Percentiles rank a stretch among this genome's conserved stretches.
phyloP scores from a whole-genome alignment of 176 grass and related monocot genomes.

The Musa acuminata region DNA sequence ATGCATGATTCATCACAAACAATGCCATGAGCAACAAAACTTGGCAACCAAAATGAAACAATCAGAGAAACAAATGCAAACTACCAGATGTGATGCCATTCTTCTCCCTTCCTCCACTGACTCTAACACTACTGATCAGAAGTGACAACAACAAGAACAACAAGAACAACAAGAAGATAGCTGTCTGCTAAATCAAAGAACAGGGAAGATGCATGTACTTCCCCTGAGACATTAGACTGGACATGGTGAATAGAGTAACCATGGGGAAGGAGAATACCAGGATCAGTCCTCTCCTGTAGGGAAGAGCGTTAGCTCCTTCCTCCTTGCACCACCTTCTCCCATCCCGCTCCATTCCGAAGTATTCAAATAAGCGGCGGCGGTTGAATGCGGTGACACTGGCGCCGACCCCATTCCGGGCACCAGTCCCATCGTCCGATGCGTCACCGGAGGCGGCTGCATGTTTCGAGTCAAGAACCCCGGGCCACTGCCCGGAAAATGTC shows the following conservation, averaged over 20 bases:
- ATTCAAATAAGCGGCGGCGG: background rate
- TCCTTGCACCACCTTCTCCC: background rate
- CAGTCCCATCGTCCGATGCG: background rate
- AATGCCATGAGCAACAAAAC: background rate
- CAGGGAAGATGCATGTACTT: background rate
- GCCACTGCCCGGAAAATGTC: background rate
- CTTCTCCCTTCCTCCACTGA: background rate
- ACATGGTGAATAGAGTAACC: background rate
- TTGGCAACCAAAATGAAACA: background rate
- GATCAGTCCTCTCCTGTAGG: background rate
- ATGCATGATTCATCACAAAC: background rate
- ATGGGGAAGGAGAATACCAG: slow-evolving; percentile 6
- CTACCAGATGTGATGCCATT: background rate
- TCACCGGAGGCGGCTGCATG: background rate
- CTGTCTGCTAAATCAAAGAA: background rate
- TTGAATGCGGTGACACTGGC: background rate
- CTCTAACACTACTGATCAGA: background rate
- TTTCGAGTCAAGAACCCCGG: background rate
- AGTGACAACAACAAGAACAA: background rate
- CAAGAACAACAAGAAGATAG: background rate
- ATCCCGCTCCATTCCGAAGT: background rate
- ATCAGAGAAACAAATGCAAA: background rate
- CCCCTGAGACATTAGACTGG: background rate
- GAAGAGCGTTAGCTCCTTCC: slow-evolving; percentile 7
- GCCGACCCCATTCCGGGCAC: background rate